Conservation (phyloP, 257 asterid species). For the Catharanthus roseus region DNA sequence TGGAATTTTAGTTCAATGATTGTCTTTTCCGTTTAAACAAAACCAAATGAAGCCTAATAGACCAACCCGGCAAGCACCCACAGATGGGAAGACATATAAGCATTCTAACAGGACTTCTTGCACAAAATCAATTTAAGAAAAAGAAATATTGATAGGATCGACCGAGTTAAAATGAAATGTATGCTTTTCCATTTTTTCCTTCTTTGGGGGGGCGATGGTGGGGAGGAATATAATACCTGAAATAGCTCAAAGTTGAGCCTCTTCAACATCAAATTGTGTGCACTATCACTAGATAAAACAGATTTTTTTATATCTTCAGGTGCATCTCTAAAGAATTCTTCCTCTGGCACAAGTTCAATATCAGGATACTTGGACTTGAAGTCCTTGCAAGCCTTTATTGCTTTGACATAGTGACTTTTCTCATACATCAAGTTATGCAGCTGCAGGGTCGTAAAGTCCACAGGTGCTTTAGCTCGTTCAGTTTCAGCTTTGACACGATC, state of each 20-base stretch:
- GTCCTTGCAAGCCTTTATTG: conserved; percentile 92
- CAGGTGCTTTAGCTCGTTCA: conserved; percentile 86
- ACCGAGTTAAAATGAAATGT: neutral
- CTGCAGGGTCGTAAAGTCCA: conserved; percentile 84
- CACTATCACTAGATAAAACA: conserved; percentile 49
- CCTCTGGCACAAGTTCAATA: conserved; percentile 87
- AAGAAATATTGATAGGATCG: neutral
- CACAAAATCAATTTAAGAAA: neutral
- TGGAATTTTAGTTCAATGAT: neutral
- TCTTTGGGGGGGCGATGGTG: neutral
- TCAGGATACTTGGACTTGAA: conserved; percentile 86
- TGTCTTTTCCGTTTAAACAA: neutral
- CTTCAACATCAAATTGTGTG: conserved; percentile 85
- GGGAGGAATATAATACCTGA: conserved; percentile 49
- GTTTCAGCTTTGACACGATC: conserved; percentile 82
- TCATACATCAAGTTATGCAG: conserved; percentile 95
- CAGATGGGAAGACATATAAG: neutral
- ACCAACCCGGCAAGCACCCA: neutral
- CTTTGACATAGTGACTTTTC: conserved; percentile 93
- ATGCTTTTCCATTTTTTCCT: neutral
- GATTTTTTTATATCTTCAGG: conserved; percentile 71
- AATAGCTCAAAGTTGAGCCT: conserved; percentile 84
- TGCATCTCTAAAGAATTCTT: conserved; percentile 76
- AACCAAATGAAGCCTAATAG: neutral
- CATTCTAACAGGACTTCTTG: neutral